Evolutionary conservation across 2,329 filamentous ascomycete genomes (phyloP), one percentile per base, ranked within the genome.

Genomic region (Exophiala oligosperma): DNA sequence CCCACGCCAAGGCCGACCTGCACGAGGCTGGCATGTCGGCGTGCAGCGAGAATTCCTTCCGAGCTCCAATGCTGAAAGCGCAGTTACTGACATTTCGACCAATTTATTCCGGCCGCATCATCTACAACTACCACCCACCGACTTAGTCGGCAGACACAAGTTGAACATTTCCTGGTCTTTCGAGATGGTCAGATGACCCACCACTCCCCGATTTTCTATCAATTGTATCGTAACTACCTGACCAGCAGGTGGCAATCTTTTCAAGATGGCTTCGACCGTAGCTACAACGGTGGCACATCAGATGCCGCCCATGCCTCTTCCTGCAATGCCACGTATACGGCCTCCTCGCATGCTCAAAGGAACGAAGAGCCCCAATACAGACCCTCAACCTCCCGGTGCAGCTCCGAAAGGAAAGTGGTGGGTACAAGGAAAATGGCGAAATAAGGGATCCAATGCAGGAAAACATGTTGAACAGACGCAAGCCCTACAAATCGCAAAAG

Each of bases 401-500:
- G 38, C 47, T 17, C 40, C 59, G 21, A 48, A 35, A 1, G 40
- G 56, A 37, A 61, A 59, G 29, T 57, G 73, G 40, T 68, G 66
- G 50, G 77, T 78, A 48, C 77, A 79, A 65, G 77, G 77, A 24
- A 74, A 71, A 61, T 60, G 65, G 43, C 69, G 75, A 48, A 65
- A 74, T 46, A 67, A 68, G 29, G 66, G 66, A 38, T 79, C 77
- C 1, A 76, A 74, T 67, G 76, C 77, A n/a, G 75, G 71, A 64
- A 73, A 73, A 64, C 64, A 72, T 59, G 70, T 72, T 52, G 67
- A 70, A 60, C 62, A 59, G 17, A 71, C 71, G 48, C 75, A 78
- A 59, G 69, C 70, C 23, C 68, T 67, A 41, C 72, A 75, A 66
- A 68, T 76, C 66, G 70, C 71, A 60, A 78, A 77, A 69, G 77